These are phyloP conservation scores for Phellinidium pouzarii DNA, from an alignment of 1,284 basidiomycete genomes.

Conservation along the genomic window DNA sequence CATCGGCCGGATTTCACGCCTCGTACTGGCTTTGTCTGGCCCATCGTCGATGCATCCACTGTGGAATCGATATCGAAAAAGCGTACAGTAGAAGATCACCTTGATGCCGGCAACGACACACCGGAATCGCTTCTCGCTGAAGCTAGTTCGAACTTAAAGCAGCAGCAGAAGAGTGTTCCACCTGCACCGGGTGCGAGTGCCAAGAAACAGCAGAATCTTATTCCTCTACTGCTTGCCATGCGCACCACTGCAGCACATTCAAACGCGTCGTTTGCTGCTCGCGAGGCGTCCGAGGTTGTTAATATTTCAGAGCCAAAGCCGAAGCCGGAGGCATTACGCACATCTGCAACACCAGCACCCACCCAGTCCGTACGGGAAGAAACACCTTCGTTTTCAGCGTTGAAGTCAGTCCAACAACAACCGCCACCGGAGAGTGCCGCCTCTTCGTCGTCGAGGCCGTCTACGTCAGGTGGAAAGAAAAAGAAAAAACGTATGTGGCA, in stretches of 20 bases:
- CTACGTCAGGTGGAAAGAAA: slow-evolving; percentile 55
- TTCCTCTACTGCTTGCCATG: slow-evolving; percentile 68
- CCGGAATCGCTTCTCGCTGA: slow-evolving; percentile 5
- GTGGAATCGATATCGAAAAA: slow-evolving; percentile 35
- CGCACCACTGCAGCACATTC: slow-evolving; percentile 65
- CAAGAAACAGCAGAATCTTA: slow-evolving; percentile 59
- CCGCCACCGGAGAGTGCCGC: slow-evolving; percentile 22
- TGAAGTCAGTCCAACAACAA: slow-evolving; percentile 35
- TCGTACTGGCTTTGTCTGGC: slow-evolving; percentile 75
- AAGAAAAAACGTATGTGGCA: slow-evolving; percentile 54
- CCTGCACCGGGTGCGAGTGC: slow-evolving; percentile 14
- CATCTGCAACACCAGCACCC: slow-evolving; percentile 53
- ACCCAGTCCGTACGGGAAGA: slow-evolving; percentile 31
- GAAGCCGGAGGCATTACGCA: slow-evolving; percentile 30
- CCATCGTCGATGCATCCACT: slow-evolving; percentile 52
- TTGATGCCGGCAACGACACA: slow-evolving; percentile 1
- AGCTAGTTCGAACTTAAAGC: slow-evolving; percentile 16
- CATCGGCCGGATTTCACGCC: slow-evolving; percentile 73
- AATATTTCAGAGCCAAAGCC: slow-evolving; percentile 33
- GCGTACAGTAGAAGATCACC: slow-evolving; percentile 33
- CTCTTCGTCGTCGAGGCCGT: slow-evolving; percentile 30
- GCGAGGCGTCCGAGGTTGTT: slow-evolving; percentile 29
- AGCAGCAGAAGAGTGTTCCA: slow-evolving; percentile 18
- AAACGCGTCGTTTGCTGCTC: slow-evolving; percentile 38
- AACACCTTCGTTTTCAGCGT: slow-evolving; percentile 37